phyloP scores from a whole-genome alignment of 1,139 yeast species.

The Suhomyces guaymorum region DNA sequence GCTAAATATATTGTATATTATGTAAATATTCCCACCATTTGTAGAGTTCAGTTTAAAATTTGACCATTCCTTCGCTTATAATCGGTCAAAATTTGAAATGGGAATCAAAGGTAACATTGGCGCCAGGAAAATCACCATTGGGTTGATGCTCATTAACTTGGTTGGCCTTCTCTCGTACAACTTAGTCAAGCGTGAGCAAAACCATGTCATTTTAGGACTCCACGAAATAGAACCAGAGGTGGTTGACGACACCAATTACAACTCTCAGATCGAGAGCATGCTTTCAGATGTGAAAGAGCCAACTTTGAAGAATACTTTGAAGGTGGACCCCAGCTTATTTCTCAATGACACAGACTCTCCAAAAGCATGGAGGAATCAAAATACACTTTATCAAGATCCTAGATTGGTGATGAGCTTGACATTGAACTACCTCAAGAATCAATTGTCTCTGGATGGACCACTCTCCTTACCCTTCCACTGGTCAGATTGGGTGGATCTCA shows the following conservation, averaged over 20 bases:
- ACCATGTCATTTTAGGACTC: slow-evolving; percentile 1
- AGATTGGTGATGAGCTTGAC: slow-evolving; percentile 20
- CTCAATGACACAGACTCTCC: slow-evolving; percentile 14
- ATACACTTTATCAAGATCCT: slow-evolving; percentile 18
- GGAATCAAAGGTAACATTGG: too few species aligned
- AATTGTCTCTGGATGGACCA: too few species aligned
- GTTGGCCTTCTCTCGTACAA: slow-evolving; percentile 3
- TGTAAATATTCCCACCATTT: too few species aligned
- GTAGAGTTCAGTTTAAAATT: too few species aligned
- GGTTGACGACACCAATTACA: slow-evolving; percentile 1
- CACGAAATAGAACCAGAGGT: slow-evolving; percentile 3
- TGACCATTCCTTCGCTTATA: too few species aligned
- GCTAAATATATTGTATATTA: too few species aligned
- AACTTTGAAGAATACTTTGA: background rate
- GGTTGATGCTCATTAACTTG: slow-evolving; percentile 5
- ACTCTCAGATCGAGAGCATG: slow-evolving; percentile 2
- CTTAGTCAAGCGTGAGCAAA: slow-evolving; percentile 1
- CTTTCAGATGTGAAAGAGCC: slow-evolving; percentile 4
- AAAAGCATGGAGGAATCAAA: slow-evolving; percentile 13
- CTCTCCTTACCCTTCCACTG: slow-evolving; percentile 25
- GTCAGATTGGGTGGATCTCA: slow-evolving; percentile 24
- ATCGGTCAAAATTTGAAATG: too few species aligned
- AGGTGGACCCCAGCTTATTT: slow-evolving; percentile 9
- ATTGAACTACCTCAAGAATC: slow-evolving; percentile 16
- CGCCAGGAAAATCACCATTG: too few species aligned